Percentiles rank a stretch among this genome's conserved stretches.
Conservation (phyloP, 768 basidiomycete species). For the Tephrocybe sp. region DNA sequence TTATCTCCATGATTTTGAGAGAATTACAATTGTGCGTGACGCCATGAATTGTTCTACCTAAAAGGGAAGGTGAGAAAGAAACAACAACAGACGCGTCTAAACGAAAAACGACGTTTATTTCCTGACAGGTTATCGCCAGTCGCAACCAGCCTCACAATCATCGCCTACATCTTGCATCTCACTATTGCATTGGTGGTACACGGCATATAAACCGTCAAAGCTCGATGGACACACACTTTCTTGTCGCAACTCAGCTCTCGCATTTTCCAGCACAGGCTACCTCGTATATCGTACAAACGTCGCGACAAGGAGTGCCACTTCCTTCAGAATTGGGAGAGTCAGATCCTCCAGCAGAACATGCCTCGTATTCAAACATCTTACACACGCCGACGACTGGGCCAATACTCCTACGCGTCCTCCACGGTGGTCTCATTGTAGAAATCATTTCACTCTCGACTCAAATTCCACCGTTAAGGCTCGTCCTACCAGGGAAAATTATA, state of each 20-base stretch:
- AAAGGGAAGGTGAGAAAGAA: too few relatives aligned
- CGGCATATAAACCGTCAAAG: not conserved
- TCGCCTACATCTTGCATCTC: too few relatives aligned
- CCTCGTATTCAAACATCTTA: constrained; percentile 57
- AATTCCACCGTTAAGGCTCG: constrained; percentile 67
- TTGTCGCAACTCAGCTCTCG: constrained; percentile 63
- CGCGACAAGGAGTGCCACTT: constrained; percentile 51
- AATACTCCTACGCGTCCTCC: constrained; percentile 71
- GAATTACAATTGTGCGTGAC: too few relatives aligned
- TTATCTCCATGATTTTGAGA: too few relatives aligned
- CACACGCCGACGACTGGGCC: constrained; percentile 58
- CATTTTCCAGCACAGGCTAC: constrained; percentile 53
- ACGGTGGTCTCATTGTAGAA: constrained; percentile 72
- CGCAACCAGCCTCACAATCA: too few relatives aligned
- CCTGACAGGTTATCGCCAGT: too few relatives aligned
- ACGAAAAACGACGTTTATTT: too few relatives aligned
- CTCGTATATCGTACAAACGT: constrained; percentile 55
- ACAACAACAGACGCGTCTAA: too few relatives aligned
- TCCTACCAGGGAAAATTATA: constrained; percentile 70
- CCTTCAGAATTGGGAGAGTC: constrained; percentile 40
- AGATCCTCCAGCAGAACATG: constrained; percentile 66
- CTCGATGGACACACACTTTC: constrained; percentile 37
- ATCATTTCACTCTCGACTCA: constrained; percentile 69
- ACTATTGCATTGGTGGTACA: too few relatives aligned
- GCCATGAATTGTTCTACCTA: too few relatives aligned